Conservation (phyloP, 495 filamentous ascomycete species). For the Penicillium ucsense region DNA sequence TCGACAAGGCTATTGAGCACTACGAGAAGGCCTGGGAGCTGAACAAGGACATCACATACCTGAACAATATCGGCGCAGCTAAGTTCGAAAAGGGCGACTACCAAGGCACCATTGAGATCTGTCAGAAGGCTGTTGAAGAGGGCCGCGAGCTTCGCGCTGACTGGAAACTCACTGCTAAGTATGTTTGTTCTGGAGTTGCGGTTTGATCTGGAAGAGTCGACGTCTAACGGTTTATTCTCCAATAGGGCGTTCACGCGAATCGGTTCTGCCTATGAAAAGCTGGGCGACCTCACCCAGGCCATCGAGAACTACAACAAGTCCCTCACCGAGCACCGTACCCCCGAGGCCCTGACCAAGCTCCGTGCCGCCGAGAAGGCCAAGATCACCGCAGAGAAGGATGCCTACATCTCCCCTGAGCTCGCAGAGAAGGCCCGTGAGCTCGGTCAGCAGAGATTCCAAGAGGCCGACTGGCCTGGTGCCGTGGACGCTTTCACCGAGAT, state of each 20-base stretch:
- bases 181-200: slow-evolving; percentile 1
- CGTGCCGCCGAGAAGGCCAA: slow-evolving; percentile 88
- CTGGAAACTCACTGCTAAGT: slow-evolving; percentile 97
- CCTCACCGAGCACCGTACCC: slow-evolving; percentile 91
- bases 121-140: slow-evolving; percentile 81
- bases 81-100: slow-evolving; percentile 94
- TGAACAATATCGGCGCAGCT: slow-evolving; percentile 92
- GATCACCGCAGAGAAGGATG: slow-evolving; percentile 60
- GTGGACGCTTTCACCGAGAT: slow-evolving; percentile 95
- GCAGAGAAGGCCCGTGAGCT: slow-evolving; percentile 93
- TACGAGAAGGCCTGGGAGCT: slow-evolving; percentile 93
- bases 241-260: slow-evolving; percentile 74
- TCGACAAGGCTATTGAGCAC: slow-evolving; percentile 89
- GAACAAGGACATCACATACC: slow-evolving; percentile 91
- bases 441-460: slow-evolving; percentile 93
- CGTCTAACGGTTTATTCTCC: not conserved
- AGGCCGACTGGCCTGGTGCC: slow-evolving; percentile 88
- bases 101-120: slow-evolving; percentile 73
- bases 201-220: not conserved
- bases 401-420: slow-evolving; percentile 83
- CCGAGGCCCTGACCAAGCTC: slow-evolving; percentile 86
- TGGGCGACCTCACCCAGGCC: slow-evolving; percentile 67
- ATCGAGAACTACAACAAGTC: slow-evolving; percentile 89
- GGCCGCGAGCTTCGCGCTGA: slow-evolving; percentile 78
- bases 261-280: slow-evolving; percentile 82